These are phyloP conservation scores for Fusarium mexicanum DNA, from an alignment of 2,329 filamentous ascomycete species.

Conservation along the genomic window DNA sequence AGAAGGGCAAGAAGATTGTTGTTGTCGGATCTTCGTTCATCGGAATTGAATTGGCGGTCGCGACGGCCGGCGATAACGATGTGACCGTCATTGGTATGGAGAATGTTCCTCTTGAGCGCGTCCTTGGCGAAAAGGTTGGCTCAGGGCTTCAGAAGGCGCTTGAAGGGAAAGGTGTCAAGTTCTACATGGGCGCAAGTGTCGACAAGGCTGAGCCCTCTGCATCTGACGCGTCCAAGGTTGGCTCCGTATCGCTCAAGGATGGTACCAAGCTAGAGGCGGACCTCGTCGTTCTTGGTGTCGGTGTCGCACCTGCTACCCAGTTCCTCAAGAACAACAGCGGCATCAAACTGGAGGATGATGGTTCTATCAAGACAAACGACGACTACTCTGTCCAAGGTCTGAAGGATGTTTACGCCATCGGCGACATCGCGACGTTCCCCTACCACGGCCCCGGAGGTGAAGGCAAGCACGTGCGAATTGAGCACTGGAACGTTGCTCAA, in stretches of 20 bases:
- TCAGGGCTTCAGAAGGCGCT: slow-evolving; percentile 80
- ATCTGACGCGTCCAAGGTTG: slow-evolving; percentile 76
- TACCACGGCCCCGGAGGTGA: slow-evolving; percentile 90
- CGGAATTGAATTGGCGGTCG: slow-evolving; percentile 95
- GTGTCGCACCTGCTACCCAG: slow-evolving; percentile 85
- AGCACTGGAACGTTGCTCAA: slow-evolving; percentile 99
- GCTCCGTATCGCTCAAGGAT: slow-evolving; percentile 83
- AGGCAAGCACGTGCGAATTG: slow-evolving; percentile 80
- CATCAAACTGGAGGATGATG: slow-evolving; percentile 80
- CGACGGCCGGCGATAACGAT: slow-evolving; percentile 79
- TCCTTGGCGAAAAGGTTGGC: slow-evolving; percentile 86
- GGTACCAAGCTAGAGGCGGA: slow-evolving; percentile 87
- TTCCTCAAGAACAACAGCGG: slow-evolving; percentile 79
- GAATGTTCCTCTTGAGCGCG: slow-evolving; percentile 81
- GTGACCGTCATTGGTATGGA: slow-evolving; percentile 93
- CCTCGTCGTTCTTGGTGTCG: slow-evolving; percentile 89
- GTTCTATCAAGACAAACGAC: slow-evolving; percentile 84
- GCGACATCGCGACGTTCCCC: slow-evolving; percentile 94
- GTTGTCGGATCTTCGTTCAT: slow-evolving; percentile 95
- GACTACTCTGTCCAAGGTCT: slow-evolving; percentile 79
- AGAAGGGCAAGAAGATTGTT: slow-evolving; percentile 89
- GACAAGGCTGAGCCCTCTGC: slow-evolving; percentile 81
- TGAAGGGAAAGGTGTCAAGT: slow-evolving; percentile 89
- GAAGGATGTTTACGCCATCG: slow-evolving; percentile 88
- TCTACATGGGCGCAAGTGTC: slow-evolving; percentile 82